Conservation (phyloP, 2,329 filamentous ascomycete species). For the Pezicula neosporulosa region DNA sequence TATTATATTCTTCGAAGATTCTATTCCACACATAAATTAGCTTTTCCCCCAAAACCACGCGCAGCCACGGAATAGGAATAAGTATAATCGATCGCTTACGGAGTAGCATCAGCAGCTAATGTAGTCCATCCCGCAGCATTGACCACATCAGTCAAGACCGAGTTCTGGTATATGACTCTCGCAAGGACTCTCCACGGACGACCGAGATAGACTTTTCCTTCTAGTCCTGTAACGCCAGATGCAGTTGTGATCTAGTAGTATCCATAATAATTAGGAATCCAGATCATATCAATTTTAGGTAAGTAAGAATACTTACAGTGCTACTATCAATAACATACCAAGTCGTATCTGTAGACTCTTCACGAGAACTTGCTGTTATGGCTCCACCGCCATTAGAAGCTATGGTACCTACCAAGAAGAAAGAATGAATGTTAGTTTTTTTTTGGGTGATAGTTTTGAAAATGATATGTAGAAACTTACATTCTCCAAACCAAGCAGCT, state of each 20-base stretch:
- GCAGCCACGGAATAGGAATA: too few relatives aligned
- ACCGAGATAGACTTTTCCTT: constrained; percentile 43
- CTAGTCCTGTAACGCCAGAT: constrained; percentile 7
- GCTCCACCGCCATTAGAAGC: constrained; percentile 30
- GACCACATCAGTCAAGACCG: constrained; percentile 41
- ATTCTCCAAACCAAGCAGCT: constrained; percentile 46
- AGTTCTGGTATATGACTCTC: constrained; percentile 46
- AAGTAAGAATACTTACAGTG: constrained; percentile 28
- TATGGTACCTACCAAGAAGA: constrained; percentile 17
- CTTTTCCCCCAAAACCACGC: too few relatives aligned
- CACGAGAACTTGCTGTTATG: constrained; percentile 40
- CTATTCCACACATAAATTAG: neutral
- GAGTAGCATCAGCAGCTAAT: constrained; percentile 11
- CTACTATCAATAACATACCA: constrained; percentile 52
- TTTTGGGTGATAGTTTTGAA: neutral
- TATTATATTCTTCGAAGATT: constrained; percentile 8
- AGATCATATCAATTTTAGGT: too few relatives aligned
- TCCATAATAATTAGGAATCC: constrained; percentile 15
- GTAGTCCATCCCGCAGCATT: constrained; percentile 44
- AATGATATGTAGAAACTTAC: constrained; percentile 8
- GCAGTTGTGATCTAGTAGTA: constrained; percentile 1
- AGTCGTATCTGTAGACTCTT: constrained; percentile 28
- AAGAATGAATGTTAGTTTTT: neutral
- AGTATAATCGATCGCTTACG: constrained; percentile 7
- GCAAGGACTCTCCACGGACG: constrained; percentile 47